Percentiles rank a stretch among this genome's conserved stretches.
phyloP scores from a whole-genome alignment of 1,284 basidiomycete genomes.

The Puccinia coronata region DNA sequence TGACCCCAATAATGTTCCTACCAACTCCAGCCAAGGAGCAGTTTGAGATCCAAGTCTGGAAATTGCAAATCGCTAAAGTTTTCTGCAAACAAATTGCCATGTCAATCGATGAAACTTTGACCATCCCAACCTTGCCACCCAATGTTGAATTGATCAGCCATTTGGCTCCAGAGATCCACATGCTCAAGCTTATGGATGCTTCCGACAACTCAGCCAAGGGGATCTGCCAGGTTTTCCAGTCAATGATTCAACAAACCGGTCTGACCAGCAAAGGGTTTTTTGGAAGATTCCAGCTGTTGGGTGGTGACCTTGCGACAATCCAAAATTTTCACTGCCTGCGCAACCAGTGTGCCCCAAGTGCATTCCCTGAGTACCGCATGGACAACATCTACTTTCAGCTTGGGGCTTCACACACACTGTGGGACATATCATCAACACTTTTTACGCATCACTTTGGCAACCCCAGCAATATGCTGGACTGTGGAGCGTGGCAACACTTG shows the following conservation, averaged over 20 bases:
- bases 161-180: background rate
- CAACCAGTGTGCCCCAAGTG: background rate
- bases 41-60: background rate
- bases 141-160: background rate
- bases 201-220: conserved; percentile 29
- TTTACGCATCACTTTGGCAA: conserved; percentile 21
- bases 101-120: background rate
- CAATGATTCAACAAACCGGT: background rate
- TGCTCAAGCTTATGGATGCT: conserved; percentile 27
- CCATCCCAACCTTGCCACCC: background rate
- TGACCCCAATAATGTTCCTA: conserved; percentile 16
- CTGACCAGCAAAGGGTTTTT: background rate
- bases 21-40: background rate
- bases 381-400: conserved; percentile 8
- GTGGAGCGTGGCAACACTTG: background rate
- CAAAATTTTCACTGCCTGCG: conserved; percentile 7
- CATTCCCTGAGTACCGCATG: background rate
- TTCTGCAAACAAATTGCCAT: background rate
- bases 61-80: conserved; percentile 7
- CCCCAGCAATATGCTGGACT: background rate
- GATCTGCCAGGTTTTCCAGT: conserved; percentile 26
- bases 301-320: conserved; percentile 28
- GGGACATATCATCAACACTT: too few relatives aligned
- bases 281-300: conserved; percentile 14
- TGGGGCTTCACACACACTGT: conserved; percentile 14